Conservation (phyloP, 2,329 filamentous ascomycete genomes). For the Neocucurbitaria cava region DNA sequence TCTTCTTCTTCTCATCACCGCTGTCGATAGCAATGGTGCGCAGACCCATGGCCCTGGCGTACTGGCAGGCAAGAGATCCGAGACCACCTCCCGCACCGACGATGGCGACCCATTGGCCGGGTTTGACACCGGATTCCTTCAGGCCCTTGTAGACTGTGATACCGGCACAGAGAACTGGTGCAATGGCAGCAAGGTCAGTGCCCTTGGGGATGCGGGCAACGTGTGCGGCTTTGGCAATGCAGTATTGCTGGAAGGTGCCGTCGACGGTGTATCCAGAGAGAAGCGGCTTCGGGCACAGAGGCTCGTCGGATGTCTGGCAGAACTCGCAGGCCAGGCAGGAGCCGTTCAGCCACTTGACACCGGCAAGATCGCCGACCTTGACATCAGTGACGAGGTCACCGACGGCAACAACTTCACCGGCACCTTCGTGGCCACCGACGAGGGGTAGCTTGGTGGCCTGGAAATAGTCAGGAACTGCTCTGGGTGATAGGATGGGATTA, state of each 20-base stretch:
- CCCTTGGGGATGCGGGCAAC: constrained; percentile 82
- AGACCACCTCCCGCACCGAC: constrained; percentile 87
- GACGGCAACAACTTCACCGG: constrained; percentile 80
- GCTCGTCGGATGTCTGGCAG: constrained; percentile 82
- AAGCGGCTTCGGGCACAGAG: constrained; percentile 75
- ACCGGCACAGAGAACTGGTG: constrained; percentile 83
- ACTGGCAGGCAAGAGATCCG: constrained; percentile 81
- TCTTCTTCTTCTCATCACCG: constrained; percentile 78
- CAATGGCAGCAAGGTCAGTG: constrained; percentile 75
- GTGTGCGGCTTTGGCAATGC: constrained; percentile 84
- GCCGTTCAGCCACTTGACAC: constrained; percentile 91
- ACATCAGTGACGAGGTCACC: constrained; percentile 80
- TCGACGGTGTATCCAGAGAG: constrained; percentile 94
- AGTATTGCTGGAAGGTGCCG: constrained; percentile 92
- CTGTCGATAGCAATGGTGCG: constrained; percentile 81
- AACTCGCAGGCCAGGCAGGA: constrained; percentile 83
- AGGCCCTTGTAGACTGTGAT: constrained; percentile 92
- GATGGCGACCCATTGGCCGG: constrained; percentile 81
- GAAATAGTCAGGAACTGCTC: constrained; percentile 17
- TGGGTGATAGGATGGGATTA: not conserved
- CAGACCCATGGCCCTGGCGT: constrained; percentile 89
- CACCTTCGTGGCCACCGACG: constrained; percentile 80
- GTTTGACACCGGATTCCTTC: constrained; percentile 77
- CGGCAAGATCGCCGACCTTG: constrained; percentile 79
- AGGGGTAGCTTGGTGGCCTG: constrained; percentile 77